Evolutionary conservation across 1,284 basidiomycete species (phyloP).

Genomic region (Leccinum fallax): DNA sequence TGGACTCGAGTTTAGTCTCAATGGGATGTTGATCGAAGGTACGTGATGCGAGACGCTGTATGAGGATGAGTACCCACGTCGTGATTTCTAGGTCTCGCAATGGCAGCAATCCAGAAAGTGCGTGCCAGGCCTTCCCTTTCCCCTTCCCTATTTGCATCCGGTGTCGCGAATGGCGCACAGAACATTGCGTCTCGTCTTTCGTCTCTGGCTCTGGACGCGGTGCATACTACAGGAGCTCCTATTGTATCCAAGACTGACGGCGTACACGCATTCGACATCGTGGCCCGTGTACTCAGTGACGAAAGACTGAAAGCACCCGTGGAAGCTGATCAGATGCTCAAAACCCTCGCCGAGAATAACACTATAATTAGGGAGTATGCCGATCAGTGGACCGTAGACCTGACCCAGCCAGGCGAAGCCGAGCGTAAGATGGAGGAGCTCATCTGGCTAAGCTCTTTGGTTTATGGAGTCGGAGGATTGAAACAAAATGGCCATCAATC

Average conservation of each 20-base stretch:
- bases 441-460: slow-evolving; percentile 42
- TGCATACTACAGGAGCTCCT: neutral
- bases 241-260: slow-evolving; percentile 7
- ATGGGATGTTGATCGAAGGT: slow-evolving; percentile 37
- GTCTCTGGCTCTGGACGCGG: slow-evolving; percentile 12
- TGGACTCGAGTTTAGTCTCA: slow-evolving; percentile 35
- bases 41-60: neutral
- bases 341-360: slow-evolving; percentile 7
- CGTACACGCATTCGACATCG: slow-evolving; percentile 32
- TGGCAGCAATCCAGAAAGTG: slow-evolving; percentile 18
- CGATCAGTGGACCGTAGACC: slow-evolving; percentile 31
- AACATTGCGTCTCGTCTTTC: slow-evolving; percentile 7
- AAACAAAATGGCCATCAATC: slow-evolving; percentile 40
- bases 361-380: slow-evolving; percentile 16
- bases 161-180: neutral
- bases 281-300: slow-evolving; percentile 32
- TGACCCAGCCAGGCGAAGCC: slow-evolving; percentile 34
- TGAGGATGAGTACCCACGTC: neutral
- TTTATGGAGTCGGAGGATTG: slow-evolving; percentile 49
- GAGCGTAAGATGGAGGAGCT: slow-evolving; percentile 52
- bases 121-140: slow-evolving; percentile 25
- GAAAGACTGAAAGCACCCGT: slow-evolving; percentile 10
- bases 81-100: slow-evolving; percentile 29
- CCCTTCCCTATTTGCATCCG: slow-evolving; percentile 9
- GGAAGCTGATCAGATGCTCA: neutral